A percentile compares a stretch with the other conserved stretches of the same genome.
phyloP scores from a whole-genome alignment of 148 eudicot species.

The Amaranthus hypochondriacus region DNA sequence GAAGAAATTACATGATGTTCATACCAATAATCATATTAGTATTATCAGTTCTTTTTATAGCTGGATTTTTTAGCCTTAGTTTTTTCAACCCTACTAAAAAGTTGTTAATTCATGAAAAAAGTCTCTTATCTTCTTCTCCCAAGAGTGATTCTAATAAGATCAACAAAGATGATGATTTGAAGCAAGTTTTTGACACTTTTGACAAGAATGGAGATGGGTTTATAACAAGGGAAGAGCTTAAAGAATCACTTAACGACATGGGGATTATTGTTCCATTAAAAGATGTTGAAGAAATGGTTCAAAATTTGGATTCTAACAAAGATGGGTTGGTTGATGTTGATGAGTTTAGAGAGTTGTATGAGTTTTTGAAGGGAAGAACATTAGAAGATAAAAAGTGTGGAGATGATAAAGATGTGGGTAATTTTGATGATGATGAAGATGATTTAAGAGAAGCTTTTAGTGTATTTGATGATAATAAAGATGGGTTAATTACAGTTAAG shows the following conservation, averaged over 20 bases:
- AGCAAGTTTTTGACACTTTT: constrained; percentile 55
- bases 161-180: constrained; percentile 27
- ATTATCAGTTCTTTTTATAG: constrained; percentile 16
- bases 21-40: constrained; percentile 21
- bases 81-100: constrained; percentile 28
- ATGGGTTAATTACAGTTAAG: constrained; percentile 57
- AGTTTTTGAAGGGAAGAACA: constrained; percentile 15
- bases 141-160: neutral
- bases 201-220: constrained; percentile 80
- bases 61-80: constrained; percentile 17
- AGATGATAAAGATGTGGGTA: neutral
- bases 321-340: constrained; percentile 67
- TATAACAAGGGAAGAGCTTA: constrained; percentile 59
- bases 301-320: constrained; percentile 49
- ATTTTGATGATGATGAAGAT: constrained; percentile 12
- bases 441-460: constrained; percentile 55
- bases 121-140: neutral
- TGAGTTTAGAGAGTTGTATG: constrained; percentile 55
- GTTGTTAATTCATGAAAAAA: constrained; percentile 14
- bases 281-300: constrained; percentile 55
- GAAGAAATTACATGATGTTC: constrained; percentile 13
- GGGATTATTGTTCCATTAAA: constrained; percentile 37
- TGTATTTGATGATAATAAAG: constrained; percentile 65
- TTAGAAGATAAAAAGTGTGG: neutral
- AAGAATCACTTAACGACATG: constrained; percentile 52